Conservation (phyloP, 1,284 basidiomycete genomes). For the Hypsizygus ulmarius region DNA sequence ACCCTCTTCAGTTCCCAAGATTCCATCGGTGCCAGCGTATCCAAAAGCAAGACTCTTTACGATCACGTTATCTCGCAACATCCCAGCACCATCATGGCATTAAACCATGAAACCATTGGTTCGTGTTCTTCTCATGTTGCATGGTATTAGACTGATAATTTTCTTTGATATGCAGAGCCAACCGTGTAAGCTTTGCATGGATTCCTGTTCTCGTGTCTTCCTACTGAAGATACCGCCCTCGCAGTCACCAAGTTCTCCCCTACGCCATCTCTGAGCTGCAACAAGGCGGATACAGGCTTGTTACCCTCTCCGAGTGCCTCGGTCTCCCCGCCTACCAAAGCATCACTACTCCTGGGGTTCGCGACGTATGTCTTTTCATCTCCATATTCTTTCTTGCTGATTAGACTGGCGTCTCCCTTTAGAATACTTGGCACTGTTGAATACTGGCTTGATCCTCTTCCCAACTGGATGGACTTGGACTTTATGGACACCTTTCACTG, state of each 20-base stretch:
- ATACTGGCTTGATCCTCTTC: not conserved
- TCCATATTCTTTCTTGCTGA: not conserved
- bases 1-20: constrained; percentile 30
- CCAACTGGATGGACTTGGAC: not conserved
- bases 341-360: constrained; percentile 21
- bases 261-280: constrained; percentile 33
- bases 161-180: constrained; percentile 24
- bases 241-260: constrained; percentile 33
- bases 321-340: constrained; percentile 37
- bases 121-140: constrained; percentile 6
- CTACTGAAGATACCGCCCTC: not conserved
- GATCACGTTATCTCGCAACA: constrained; percentile 23
- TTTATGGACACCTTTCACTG: not conserved
- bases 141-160: not conserved
- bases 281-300: constrained; percentile 40
- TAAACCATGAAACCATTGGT: constrained; percentile 45
- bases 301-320: constrained; percentile 44
- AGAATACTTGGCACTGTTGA: constrained; percentile 17
- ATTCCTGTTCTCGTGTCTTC: not conserved
- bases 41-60: constrained; percentile 11
- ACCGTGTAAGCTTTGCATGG: constrained; percentile 31
- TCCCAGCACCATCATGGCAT: constrained; percentile 38
- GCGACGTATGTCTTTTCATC: constrained; percentile 12
- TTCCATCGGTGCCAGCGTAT: constrained; percentile 11
- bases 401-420: not conserved